A percentile compares a stretch with the other conserved stretches of the same genome.
Conservation (phyloP, 352 stramenopile species). For the Phytophthora pseudosyringae region DNA sequence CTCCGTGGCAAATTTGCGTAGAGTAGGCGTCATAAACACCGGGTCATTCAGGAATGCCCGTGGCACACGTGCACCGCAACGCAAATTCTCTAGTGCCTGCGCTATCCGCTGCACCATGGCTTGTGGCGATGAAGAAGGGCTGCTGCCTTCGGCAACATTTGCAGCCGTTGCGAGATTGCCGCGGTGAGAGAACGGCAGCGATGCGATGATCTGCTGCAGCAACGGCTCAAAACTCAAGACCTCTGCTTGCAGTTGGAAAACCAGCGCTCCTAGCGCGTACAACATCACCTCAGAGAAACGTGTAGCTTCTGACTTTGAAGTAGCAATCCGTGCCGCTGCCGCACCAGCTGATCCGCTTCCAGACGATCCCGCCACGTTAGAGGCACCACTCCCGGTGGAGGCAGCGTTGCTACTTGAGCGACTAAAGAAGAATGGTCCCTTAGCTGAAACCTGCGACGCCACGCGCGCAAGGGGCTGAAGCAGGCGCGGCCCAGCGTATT, state of each 20-base stretch:
- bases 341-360: slow-evolving; percentile 24
- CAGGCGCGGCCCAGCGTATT: slow-evolving; percentile 79
- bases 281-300: slow-evolving; percentile 79
- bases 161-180: slow-evolving; percentile 26
- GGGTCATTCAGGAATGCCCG: slow-evolving; percentile 60
- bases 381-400: slow-evolving; percentile 9
- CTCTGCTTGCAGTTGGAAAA: slow-evolving; percentile 80
- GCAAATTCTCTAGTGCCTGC: slow-evolving; percentile 62
- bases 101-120: slow-evolving; percentile 59
- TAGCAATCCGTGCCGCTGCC: slow-evolving; percentile 47
- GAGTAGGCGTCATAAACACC: slow-evolving; percentile 50
- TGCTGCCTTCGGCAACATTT: slow-evolving; percentile 22
- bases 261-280: slow-evolving; percentile 73
- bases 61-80: slow-evolving; percentile 49
- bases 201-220: slow-evolving; percentile 66
- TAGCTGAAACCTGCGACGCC: slow-evolving; percentile 74
- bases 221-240: slow-evolving; percentile 79
- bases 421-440: slow-evolving; percentile 69
- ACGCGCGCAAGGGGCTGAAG: slow-evolving; percentile 76
- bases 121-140: slow-evolving; percentile 38
- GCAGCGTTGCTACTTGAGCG: slow-evolving; percentile 42
- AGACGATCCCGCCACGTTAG: slow-evolving; percentile 11
- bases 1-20: slow-evolving; percentile 50
- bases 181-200: slow-evolving; percentile 52
- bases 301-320: slow-evolving; percentile 69